Evolutionary conservation across 805 yeast genomes (phyloP).

Genomic region (Cyberlindnera japonica): DNA sequence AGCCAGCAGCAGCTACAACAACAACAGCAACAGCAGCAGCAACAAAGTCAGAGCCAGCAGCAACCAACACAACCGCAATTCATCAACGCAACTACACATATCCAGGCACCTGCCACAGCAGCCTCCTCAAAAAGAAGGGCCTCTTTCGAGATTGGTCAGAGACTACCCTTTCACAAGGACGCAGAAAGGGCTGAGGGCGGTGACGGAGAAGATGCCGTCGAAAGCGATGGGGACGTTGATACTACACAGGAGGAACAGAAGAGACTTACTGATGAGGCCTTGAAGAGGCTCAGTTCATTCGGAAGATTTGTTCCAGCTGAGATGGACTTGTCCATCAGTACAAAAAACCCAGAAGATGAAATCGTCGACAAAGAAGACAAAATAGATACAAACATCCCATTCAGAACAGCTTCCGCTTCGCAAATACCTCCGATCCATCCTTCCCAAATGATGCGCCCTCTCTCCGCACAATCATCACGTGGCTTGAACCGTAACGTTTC

Average conservation of each 20-base stretch:
- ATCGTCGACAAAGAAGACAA: slow-evolving; percentile 3
- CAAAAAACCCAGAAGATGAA: slow-evolving; percentile 8
- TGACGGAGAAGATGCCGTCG: slow-evolving; percentile 14
- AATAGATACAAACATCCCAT: slow-evolving; percentile 9
- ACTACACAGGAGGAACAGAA: slow-evolving; percentile 29
- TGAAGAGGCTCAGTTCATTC: slow-evolving; percentile 33
- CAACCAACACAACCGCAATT: slow-evolving; percentile 22
- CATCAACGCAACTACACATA: slow-evolving; percentile 33
- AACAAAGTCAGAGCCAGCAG: slow-evolving; percentile 4
- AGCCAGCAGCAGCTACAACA: slow-evolving; percentile 3
- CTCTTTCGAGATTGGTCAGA: slow-evolving; percentile 30
- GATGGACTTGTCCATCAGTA: slow-evolving; percentile 21
- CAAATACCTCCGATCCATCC: slow-evolving; percentile 1
- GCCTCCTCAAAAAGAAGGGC: slow-evolving; percentile 32
- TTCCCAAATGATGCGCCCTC: slow-evolving; percentile 6
- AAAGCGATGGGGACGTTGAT: slow-evolving; percentile 26
- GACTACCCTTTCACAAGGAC: slow-evolving; percentile 34
- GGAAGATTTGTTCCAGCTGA: slow-evolving; percentile 28
- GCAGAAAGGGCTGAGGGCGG: slow-evolving; percentile 18
- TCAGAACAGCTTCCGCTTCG: slow-evolving; percentile 6
- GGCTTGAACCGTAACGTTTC: slow-evolving; percentile 8
- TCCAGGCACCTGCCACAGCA: slow-evolving; percentile 39
- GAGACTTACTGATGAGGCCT: slow-evolving; percentile 37
- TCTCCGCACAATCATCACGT: slow-evolving; percentile 12
- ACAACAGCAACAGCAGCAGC: slow-evolving; percentile 1